Evolutionary conservation across 2,329 filamentous ascomycete species (phyloP), one percentile per base, ranked within the genome.

Genomic region (Ceratocystis cacaofunesta): DNA sequence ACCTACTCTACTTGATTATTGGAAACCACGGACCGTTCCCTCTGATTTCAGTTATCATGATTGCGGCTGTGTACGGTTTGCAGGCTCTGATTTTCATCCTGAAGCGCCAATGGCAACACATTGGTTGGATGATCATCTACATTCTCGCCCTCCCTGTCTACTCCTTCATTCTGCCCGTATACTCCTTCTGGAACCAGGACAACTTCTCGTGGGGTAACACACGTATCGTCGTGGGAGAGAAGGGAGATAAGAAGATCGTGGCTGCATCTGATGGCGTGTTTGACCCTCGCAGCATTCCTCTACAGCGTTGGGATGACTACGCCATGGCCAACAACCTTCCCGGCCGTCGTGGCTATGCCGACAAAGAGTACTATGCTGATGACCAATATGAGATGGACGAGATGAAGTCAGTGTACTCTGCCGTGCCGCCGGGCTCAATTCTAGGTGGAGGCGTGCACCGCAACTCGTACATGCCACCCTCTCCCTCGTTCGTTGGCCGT

Each of bases 51-150:
- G 85, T 99, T 69, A 81, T 89, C 72, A 92, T 99, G 81, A 77
- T 99, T 73, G 92, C 87, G 25, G 90, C 84, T 67, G 90, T 96
- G 17, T 99, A 99, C 72, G 94, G 94, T 81, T 84, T 99, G 2
- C 94, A 99, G 73, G 92, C 92, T 1, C 77, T 97, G 68, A 95
- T 99, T 72, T 99, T 99, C 78, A 91, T 97, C 70, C 80, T 97
- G 71, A 96, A 96, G 79, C 83, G 94, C 63, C 90, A 97, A 76
- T 99, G 94, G 94, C 92, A 99, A 74, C 92, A 97, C 73, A 84
- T 99, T 68, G 94, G 94, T 70, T 99, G 94, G 94, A 97, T 99
- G 92, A 87, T 99, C 70, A 97, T 99, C 73, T 99, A 99, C 77
- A 82, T 99, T 68, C 71, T 95, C n/a, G 94, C 94, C 2, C 96